Percentiles rank a stretch among this genome's conserved stretches.
These are phyloP conservation scores for Termitomyces sp. DNA, from an alignment of 1,284 basidiomycete genomes.

Conservation along the genomic window DNA sequence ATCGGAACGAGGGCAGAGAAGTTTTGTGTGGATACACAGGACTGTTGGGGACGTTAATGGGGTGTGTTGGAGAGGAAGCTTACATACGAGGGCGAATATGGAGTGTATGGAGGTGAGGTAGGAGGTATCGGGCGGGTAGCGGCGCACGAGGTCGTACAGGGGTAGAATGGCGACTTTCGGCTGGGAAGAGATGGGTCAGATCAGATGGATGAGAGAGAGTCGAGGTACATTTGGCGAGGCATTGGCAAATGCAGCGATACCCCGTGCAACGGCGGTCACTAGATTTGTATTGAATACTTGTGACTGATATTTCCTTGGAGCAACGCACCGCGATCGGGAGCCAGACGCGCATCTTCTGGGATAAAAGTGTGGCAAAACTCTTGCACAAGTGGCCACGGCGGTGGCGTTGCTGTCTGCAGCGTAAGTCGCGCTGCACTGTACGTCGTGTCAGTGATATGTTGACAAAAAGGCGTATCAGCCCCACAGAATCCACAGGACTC, in stretches of 20 bases:
- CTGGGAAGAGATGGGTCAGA: constrained; percentile 22
- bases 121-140: constrained; percentile 51
- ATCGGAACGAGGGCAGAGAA: constrained; percentile 53
- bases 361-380: constrained; percentile 56
- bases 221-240: constrained; percentile 31
- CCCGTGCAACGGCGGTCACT: constrained; percentile 49
- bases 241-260: constrained; percentile 29
- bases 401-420: constrained; percentile 32
- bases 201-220: not conserved
- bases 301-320: not conserved
- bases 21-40: constrained; percentile 44
- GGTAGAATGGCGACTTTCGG: constrained; percentile 49
- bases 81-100: constrained; percentile 45
- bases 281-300: constrained; percentile 5
- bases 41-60: constrained; percentile 23
- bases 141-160: constrained; percentile 50
- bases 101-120: constrained; percentile 68
- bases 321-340: constrained; percentile 59
- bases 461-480: constrained; percentile 23
- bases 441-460: not conserved
- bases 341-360: constrained; percentile 54
- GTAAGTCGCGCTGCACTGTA: constrained; percentile 49
- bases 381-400: constrained; percentile 36
- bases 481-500: constrained; percentile 66
- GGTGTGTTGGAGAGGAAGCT: constrained; percentile 1